A percentile compares a stretch with the other conserved stretches of the same genome.
These are phyloP conservation scores for Hyphodiscus sp. DNA, from an alignment of 2,329 filamentous ascomycete genomes.

Conservation along the genomic window DNA sequence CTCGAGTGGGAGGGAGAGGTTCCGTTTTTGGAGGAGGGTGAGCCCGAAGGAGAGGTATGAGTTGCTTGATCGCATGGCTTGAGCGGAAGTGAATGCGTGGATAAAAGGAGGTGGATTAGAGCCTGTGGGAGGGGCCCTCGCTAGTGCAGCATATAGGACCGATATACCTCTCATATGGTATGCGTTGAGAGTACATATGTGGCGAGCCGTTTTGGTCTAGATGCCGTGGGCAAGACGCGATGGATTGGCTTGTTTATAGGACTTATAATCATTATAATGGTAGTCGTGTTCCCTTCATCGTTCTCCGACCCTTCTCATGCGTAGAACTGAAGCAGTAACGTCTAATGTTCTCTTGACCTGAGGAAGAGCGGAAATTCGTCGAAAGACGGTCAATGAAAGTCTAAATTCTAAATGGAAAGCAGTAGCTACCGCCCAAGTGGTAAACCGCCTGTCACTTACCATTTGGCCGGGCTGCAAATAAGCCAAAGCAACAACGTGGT, in stretches of 20 bases:
- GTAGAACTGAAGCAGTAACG: too few species aligned
- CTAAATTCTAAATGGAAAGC: too few species aligned
- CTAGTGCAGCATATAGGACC: slow-evolving; percentile 27
- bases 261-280: too few species aligned
- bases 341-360: too few species aligned
- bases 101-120: neutral
- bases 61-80: slow-evolving; percentile 27
- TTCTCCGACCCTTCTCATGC: too few species aligned
- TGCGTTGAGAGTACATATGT: neutral
- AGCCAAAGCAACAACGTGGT: too few species aligned
- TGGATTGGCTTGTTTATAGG: neutral
- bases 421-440: too few species aligned
- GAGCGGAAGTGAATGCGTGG: neutral
- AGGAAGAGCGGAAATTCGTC: too few species aligned
- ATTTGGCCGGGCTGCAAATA: too few species aligned
- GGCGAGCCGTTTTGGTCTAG: neutral
- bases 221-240: neutral
- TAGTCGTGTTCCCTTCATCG: too few species aligned
- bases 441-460: too few species aligned
- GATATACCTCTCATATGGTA: neutral
- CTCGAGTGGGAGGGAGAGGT: slow-evolving; percentile 7
- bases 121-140: slow-evolving; percentile 13
- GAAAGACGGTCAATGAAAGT: too few species aligned
- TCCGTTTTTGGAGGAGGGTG: slow-evolving; percentile 22
- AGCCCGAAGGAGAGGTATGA: slow-evolving; percentile 26